Percentiles rank a stretch among this genome's conserved stretches.
phyloP scores from a whole-genome alignment of 805 yeast species.

The Metschnikowia shivogae region DNA sequence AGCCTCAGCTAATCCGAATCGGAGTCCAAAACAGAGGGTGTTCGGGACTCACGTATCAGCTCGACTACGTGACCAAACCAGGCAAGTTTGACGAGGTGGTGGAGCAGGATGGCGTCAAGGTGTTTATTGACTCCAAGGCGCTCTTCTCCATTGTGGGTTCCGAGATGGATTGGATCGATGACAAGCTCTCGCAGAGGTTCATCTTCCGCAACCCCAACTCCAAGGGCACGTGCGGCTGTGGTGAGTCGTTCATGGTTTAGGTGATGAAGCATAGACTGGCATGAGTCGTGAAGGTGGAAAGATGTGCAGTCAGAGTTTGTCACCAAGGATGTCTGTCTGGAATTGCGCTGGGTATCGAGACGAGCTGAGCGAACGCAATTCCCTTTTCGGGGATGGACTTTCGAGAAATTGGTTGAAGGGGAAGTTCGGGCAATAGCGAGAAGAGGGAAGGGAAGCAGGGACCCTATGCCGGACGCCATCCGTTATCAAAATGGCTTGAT shows the following conservation, averaged over 20 bases:
- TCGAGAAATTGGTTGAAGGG: too few species aligned
- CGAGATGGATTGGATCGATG: slow-evolving; percentile 98
- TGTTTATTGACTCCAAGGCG: slow-evolving; percentile 93
- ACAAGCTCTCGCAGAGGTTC: slow-evolving; percentile 81
- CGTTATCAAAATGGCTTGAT: too few species aligned
- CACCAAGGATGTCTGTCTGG: too few species aligned
- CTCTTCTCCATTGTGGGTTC: slow-evolving; percentile 92
- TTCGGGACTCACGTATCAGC: slow-evolving; percentile 87
- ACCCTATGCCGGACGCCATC: too few species aligned
- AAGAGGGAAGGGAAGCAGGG: too few species aligned
- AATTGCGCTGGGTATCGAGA: too few species aligned
- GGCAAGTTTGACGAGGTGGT: slow-evolving; percentile 95
- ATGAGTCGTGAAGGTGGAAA: too few species aligned
- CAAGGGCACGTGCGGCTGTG: slow-evolving; percentile 98
- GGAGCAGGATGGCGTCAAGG: slow-evolving; percentile 89
- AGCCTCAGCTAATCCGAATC: slow-evolving; percentile 83
- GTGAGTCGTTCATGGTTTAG: slow-evolving; percentile 95
- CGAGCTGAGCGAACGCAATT: too few species aligned
- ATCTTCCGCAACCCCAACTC: slow-evolving; percentile 94
- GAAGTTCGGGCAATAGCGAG: too few species aligned
- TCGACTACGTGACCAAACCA: slow-evolving; percentile 84
- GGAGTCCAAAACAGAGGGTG: slow-evolving; percentile 97
- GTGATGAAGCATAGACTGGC: too few species aligned
- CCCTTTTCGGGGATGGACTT: too few species aligned
- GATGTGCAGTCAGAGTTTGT: too few species aligned